phyloP scores from a whole-genome alignment of 371 early-diverging fungal genomes.

The Mucor racemosus region DNA sequence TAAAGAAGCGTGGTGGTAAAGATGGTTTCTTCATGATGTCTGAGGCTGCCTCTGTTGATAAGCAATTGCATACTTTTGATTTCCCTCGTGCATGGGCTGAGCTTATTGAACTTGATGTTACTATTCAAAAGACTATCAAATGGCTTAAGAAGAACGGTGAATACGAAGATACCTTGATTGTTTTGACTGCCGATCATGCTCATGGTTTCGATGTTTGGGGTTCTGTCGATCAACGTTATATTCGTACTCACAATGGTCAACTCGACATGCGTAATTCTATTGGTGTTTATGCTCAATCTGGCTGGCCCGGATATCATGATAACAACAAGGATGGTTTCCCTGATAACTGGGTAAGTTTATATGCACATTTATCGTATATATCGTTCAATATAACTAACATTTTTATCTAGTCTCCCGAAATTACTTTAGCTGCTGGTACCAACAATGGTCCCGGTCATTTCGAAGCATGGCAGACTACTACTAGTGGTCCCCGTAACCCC shows the following conservation, averaged over 20 bases:
- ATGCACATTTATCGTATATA: neutral
- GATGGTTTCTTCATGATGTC: conserved; percentile 79
- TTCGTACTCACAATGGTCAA: conserved; percentile 16
- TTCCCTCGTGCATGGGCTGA: conserved; percentile 75
- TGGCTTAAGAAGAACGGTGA: conserved; percentile 58
- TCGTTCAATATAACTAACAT: neutral
- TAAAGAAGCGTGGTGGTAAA: conserved; percentile 67
- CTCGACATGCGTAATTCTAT: conserved; percentile 64
- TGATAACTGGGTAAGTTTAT: conserved; percentile 44
- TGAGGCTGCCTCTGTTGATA: conserved; percentile 79
- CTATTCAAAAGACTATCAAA: conserved; percentile 64
- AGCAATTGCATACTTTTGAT: conserved; percentile 74
- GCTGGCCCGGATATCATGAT: conserved; percentile 71
- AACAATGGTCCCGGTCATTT: conserved; percentile 61
- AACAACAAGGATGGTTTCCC: conserved; percentile 72
- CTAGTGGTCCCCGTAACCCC: conserved; percentile 49
- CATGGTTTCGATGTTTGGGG: conserved; percentile 79
- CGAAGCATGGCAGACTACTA: conserved; percentile 64
- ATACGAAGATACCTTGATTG: conserved; percentile 69
- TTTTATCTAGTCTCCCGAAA: conserved; percentile 39
- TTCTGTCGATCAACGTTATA: conserved; percentile 59
- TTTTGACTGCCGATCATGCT: conserved; percentile 76
- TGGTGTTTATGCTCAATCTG: conserved; percentile 67
- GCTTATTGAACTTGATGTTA: conserved; percentile 72
- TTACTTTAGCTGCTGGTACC: conserved; percentile 68